Evolutionary conservation across 306 rosid species (phyloP).

Genomic region (Vigna radiata): DNA sequence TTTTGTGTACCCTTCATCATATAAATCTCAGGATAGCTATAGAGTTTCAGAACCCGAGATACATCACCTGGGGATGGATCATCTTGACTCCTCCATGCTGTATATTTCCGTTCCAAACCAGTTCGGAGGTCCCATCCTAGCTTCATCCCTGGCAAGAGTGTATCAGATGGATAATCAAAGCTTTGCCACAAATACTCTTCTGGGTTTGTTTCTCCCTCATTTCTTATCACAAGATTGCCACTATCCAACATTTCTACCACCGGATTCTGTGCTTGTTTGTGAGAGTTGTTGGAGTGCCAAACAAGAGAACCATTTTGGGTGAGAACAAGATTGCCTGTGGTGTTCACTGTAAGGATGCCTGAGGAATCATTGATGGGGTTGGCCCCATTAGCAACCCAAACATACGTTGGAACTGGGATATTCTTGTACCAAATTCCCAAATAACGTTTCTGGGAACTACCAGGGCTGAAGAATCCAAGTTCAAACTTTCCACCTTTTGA

Average conservation of each 20-base stretch:
- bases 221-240: constrained; percentile 48
- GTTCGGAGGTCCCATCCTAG: constrained; percentile 50
- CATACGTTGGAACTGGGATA: not conserved
- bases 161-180: constrained; percentile 67
- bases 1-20: constrained; percentile 32
- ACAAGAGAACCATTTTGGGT: not conserved
- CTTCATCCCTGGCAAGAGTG: constrained; percentile 58
- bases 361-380: constrained; percentile 47
- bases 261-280: constrained; percentile 11
- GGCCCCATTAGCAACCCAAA: constrained; percentile 21
- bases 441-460: constrained; percentile 13
- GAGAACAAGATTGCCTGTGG: constrained; percentile 38
- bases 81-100: constrained; percentile 53
- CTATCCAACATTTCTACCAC: constrained; percentile 42
- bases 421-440: constrained; percentile 23
- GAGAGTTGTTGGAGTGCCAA: constrained; percentile 43
- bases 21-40: constrained; percentile 27
- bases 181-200: constrained; percentile 51
- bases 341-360: constrained; percentile 24
- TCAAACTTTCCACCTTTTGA: constrained; percentile 49
- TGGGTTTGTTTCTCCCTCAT: not conserved
- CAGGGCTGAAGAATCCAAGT: constrained; percentile 31
- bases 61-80: constrained; percentile 56
- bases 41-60: not conserved
- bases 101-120: constrained; percentile 28